Base-by-base conservation (phyloP, 139 green algal species). In the Coelastrella sp. region DNA sequence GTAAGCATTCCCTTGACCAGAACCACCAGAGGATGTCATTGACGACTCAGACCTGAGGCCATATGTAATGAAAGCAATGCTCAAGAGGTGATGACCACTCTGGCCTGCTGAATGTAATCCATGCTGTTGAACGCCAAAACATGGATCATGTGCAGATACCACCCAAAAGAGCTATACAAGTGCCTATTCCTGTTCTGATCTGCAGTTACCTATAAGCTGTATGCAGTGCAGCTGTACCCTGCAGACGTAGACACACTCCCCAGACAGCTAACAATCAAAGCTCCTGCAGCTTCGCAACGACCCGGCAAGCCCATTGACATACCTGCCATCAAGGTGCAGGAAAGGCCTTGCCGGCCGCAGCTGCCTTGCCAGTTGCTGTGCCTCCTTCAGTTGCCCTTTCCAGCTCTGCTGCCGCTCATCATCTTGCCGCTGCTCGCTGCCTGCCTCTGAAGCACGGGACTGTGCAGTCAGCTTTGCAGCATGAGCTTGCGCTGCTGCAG, bases 321-420 rank as follows among this genome's bases (percentile, higher is more conserved):
- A 81, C 73, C 73, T 69, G 62, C 30, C 34, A 48, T 81, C 73
- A 21, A 81, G 50, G 73, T 81, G 73, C 48, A 81, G 50, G 73
- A 81, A 81, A n/a, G 73, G 35, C n/a, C 73, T 53, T 32, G 27
- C 27, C 13, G 60, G 73, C 73, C 73, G 45, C 17, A 81, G 27
- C 50, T 64, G 72, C 72, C 50, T 43, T 7, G 73, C 73, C 17
- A n/a, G 27, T 50, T 67, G 73, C 30, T 66, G 40, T 27, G 27
- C 23, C 69, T 78, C 30, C 32, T 32, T 51, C 62, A 69, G 41
- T 41, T 79, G 71, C 41, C 50, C 38, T 9, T 53, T 79, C 41
- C 71, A 79, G 34, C 43, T 41, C 41, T 63, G 71, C 41, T 63
- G 71, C 62, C 23, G 9, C 23, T 41, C 27, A 15, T 34, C 57